These are phyloP conservation scores for Hygrophoropsis aurantiaca DNA, from an alignment of 768 basidiomycete species.

Conservation along the genomic window DNA sequence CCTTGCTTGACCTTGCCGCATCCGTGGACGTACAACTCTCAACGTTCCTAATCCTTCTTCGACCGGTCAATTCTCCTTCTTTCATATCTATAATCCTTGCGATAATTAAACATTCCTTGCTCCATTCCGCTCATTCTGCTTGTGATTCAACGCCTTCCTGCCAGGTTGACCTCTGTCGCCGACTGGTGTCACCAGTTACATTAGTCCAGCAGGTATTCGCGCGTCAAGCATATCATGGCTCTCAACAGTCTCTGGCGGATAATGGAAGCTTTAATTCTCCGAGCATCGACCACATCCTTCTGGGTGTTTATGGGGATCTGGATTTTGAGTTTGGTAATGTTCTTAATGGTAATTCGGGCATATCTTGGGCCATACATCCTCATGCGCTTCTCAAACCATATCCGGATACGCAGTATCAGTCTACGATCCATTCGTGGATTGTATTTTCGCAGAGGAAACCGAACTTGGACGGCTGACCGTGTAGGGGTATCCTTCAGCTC, in stretches of 20 bases:
- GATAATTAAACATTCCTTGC: neutral
- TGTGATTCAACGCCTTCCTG: too few species aligned
- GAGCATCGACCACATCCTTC: constrained; percentile 19
- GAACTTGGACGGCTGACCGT: constrained; percentile 65
- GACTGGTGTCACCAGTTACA: constrained; percentile 6
- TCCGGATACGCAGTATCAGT: constrained; percentile 73
- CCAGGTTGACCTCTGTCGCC: neutral
- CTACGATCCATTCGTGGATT: constrained; percentile 76
- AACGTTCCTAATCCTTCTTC: too few species aligned
- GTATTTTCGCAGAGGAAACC: constrained; percentile 57
- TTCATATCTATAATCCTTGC: too few species aligned
- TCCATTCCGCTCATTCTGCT: neutral
- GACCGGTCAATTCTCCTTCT: too few species aligned
- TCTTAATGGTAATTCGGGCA: constrained; percentile 61
- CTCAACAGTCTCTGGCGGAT: constrained; percentile 3
- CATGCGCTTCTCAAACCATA: constrained; percentile 52
- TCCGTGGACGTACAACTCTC: too few species aligned
- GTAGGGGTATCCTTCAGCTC: constrained; percentile 59
- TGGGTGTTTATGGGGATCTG: constrained; percentile 47
- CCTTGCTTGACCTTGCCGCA: too few species aligned
- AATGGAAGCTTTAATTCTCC: neutral
- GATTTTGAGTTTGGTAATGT: constrained; percentile 48
- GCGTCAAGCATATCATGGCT: constrained; percentile 3
- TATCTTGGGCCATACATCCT: constrained; percentile 68
- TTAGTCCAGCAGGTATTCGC: neutral